Evolutionary conservation across 441 rosid species (phyloP).

Genomic region (Euphorbia schlechtendalii): DNA sequence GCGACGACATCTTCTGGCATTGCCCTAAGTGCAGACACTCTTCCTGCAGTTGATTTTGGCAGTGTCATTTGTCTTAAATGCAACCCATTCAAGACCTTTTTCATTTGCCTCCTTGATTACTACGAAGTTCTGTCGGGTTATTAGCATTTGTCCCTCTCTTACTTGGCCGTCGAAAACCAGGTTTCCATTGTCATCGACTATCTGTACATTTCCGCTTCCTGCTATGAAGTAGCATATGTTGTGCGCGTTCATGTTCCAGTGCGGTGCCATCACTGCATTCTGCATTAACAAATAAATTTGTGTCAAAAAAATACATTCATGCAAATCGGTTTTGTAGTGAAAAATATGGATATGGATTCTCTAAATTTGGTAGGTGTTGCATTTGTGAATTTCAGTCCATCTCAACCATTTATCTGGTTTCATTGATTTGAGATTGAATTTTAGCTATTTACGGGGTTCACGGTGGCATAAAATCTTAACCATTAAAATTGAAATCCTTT

Average conservation of each 20-base stretch:
- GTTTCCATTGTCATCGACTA: constrained; percentile 2
- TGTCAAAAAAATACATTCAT: too few relatives aligned
- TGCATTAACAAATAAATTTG: neutral
- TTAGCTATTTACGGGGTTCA: too few relatives aligned
- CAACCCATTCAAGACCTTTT: constrained; percentile 43
- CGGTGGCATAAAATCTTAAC: too few relatives aligned
- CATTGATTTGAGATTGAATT: too few relatives aligned
- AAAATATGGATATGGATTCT: too few relatives aligned
- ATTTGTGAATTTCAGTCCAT: too few relatives aligned
- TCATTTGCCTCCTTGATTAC: constrained; percentile 43
- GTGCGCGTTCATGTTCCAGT: constrained; percentile 1
- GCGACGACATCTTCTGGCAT: constrained; percentile 55
- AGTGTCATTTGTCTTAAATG: constrained; percentile 58
- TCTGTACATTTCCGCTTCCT: neutral
- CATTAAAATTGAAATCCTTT: too few relatives aligned
- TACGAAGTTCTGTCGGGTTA: constrained; percentile 53
- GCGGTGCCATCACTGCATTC: neutral
- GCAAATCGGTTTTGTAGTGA: too few relatives aligned
- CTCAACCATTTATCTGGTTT: too few relatives aligned
- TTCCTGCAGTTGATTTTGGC: constrained; percentile 47
- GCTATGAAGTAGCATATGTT: neutral
- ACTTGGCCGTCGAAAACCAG: neutral
- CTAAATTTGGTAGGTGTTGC: too few relatives aligned
- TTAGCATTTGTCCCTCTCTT: constrained; percentile 15
- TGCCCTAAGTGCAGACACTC: constrained; percentile 38